Base-by-base conservation (phyloP, 2,329 filamentous ascomycete species). In the Dryadomyces quercivorus region DNA sequence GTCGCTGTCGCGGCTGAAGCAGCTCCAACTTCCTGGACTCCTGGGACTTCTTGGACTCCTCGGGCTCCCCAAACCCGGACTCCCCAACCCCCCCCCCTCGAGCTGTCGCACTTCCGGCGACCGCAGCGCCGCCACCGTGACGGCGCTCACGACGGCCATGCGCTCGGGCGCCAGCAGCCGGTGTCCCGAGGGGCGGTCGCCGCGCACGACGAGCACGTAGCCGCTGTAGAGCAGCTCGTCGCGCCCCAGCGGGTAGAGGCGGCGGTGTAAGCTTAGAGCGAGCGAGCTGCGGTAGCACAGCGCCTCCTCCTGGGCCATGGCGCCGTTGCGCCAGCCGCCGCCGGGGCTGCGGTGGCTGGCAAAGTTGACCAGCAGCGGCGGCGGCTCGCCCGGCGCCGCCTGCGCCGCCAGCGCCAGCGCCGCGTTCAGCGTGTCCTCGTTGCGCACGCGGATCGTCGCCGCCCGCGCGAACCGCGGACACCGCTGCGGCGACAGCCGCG, bases 241-340 rank as follows among this genome's bases (percentile, higher is more conserved):
- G 8, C 52, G 43, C 18, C n/a, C 22, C 52, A 59, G 60, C 15
- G 61, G 64, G 55, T 64, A 66, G 55, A 63, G 57, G 5, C 13
- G n/a, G 22, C 5, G 8, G 55, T 71, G 67, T 1, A 81, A 67
- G 20, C 74, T 75, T 34, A 72, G 62, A 31, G 66, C 73, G 8
- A 82, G 72, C 0, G 77, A 76, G 48, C 75, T 80, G 46, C 83
- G 77, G 63, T 81, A 83, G 67, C 82, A 87, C 7, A 88, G 72
- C 2, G 78, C 75, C 69, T 88, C 84, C 67, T 88, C 84, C 65
- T 88, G 84, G 0, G 84, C 83, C 34, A 77, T 66, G 54, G 80
- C 72, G 40, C 84, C 84, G 42, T 72, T 73, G 5, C 75, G 63
- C 75, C 82, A 87, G 18, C 81, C 82, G 20, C 84, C 84, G n/a